Conservation (phyloP, 805 yeast genomes). For the Dipodascus albidus region DNA sequence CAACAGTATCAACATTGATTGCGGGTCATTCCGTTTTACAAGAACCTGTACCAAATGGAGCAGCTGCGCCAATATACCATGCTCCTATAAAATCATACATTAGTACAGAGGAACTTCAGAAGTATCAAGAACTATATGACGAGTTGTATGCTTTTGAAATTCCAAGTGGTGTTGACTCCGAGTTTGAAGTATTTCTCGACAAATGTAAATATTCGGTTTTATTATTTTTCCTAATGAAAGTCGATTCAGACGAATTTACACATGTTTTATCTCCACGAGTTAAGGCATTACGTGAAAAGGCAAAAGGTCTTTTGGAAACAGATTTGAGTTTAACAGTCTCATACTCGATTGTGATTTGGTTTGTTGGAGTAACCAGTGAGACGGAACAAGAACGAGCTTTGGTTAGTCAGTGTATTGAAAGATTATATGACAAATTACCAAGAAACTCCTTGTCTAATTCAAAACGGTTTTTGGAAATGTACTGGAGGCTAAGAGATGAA, state of each 20-base stretch:
- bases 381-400: background rate
- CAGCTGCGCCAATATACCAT: background rate
- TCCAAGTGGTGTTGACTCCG: background rate
- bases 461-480: background rate
- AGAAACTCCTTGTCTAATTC: background rate
- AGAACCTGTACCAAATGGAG: background rate
- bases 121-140: background rate
- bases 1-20: background rate
- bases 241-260: background rate
- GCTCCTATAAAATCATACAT: background rate
- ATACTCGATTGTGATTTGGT: background rate
- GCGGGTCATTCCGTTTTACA: background rate
- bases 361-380: background rate
- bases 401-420: background rate
- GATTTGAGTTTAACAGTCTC: background rate
- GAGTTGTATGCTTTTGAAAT: background rate
- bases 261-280: background rate
- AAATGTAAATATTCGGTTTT: background rate
- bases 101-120: background rate
- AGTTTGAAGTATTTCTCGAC: background rate
- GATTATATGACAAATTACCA: background rate
- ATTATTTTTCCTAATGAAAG: background rate
- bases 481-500: background rate
- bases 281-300: background rate
- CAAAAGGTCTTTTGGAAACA: background rate